These are phyloP conservation scores for Malus hybrid DNA, from an alignment of 331 rosid species.

Conservation along the genomic window DNA sequence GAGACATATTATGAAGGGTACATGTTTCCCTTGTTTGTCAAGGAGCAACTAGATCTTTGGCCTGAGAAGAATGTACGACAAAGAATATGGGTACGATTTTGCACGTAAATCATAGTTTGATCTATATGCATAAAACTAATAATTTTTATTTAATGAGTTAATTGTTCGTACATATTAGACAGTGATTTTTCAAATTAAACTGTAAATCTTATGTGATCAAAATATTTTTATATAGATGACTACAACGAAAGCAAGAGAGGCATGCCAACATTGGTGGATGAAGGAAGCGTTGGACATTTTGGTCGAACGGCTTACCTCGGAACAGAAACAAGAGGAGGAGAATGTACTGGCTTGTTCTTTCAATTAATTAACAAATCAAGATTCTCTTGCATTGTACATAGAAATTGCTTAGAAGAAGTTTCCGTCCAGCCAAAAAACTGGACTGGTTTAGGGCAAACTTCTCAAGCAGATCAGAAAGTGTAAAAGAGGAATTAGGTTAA, in stretches of 20 bases:
- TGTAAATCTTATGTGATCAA: neutral
- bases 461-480: neutral
- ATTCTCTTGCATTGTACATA: conserved; percentile 9
- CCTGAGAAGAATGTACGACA: conserved; percentile 66
- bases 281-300: conserved; percentile 84
- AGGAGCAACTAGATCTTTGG: conserved; percentile 87
- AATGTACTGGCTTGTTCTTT: conserved; percentile 9
- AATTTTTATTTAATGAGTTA: too few species aligned
- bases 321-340: conserved; percentile 8
- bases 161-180: too few species aligned
- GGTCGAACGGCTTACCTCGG: conserved; percentile 46
- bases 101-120: too few species aligned
- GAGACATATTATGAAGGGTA: conserved; percentile 80
- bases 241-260: conserved; percentile 67
- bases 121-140: too few species aligned
- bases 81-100: conserved; percentile 65
- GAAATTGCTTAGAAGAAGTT: neutral
- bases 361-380: neutral
- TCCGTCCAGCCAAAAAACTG: neutral
- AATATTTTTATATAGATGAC: conserved; percentile 39
- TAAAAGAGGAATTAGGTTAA: neutral
- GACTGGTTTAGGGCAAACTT: neutral
- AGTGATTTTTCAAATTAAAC: neutral
- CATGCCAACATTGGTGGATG: conserved; percentile 97
- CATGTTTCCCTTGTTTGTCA: conserved; percentile 86